A percentile compares a stretch with the other conserved stretches of the same genome.
These are phyloP conservation scores for Huntiella omanensis DNA, from an alignment of 2,329 filamentous ascomycete species.

Conservation along the genomic window DNA sequence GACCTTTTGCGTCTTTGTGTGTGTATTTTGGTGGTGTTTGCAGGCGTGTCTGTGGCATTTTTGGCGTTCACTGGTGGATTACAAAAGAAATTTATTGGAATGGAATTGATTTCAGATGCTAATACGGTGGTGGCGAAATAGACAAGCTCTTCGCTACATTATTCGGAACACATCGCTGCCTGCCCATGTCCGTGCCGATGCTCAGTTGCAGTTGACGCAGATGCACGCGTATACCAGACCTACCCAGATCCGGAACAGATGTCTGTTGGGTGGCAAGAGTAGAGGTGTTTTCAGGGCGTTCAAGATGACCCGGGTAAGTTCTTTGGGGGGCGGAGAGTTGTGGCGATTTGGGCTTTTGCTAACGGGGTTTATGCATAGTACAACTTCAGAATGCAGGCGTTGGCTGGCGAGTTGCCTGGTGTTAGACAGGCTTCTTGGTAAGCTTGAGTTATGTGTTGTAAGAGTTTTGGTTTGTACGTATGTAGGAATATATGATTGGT, in stretches of 20 bases:
- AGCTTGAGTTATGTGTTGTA: conserved; percentile 6
- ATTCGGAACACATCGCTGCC: conserved; percentile 83
- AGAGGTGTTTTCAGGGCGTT: conserved; percentile 87
- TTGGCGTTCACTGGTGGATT: neutral
- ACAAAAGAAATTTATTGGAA: neutral
- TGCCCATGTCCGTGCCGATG: conserved; percentile 65
- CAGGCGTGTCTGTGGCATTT: neutral
- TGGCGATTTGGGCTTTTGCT: neutral
- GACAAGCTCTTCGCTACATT: conserved; percentile 84
- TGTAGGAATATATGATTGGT: too few species aligned
- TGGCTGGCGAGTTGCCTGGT: conserved; percentile 70
- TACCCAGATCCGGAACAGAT: conserved; percentile 87
- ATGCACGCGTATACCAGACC: conserved; percentile 93
- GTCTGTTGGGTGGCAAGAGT: conserved; percentile 76
- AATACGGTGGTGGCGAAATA: conserved; percentile 19
- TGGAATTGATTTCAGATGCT: neutral
- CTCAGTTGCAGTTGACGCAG: conserved; percentile 78
- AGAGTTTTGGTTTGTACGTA: too few species aligned
- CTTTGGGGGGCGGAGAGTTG: neutral
- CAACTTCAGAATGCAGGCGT: conserved; percentile 79
- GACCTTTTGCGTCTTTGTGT: neutral
- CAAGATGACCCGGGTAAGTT: conserved; percentile 68
- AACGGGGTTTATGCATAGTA: conserved; percentile 34
- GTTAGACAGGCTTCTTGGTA: conserved; percentile 97
- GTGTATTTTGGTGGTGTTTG: neutral